phyloP scores from a whole-genome alignment of 768 basidiomycete species.

The Clitopilus passeckerianus region DNA sequence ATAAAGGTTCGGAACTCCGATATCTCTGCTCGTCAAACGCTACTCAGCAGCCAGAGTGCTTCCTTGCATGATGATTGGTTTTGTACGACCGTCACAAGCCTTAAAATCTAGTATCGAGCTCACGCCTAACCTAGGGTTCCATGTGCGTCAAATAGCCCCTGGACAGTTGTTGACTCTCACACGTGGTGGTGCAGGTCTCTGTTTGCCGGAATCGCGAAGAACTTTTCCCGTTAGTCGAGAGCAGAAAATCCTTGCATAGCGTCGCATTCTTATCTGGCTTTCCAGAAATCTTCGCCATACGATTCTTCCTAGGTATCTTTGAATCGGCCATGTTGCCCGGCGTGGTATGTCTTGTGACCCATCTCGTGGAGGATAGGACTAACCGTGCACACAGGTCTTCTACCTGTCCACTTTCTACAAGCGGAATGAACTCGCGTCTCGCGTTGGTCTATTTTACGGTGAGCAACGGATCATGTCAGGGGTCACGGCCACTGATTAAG shows the following conservation, averaged over 20 bases:
- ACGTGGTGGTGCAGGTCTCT: conserved; percentile 29
- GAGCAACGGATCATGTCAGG: background rate
- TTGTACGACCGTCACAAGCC: too few species aligned
- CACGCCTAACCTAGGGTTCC: conserved; percentile 23
- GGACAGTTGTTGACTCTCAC: background rate
- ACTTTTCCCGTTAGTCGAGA: conserved; percentile 32
- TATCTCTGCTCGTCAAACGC: conserved; percentile 43
- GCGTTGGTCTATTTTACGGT: conserved; percentile 47
- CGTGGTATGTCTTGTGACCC: conserved; percentile 20
- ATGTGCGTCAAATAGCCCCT: conserved; percentile 23
- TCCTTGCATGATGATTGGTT: conserved; percentile 46
- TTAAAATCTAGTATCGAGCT: background rate
- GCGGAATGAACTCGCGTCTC: conserved; percentile 44
- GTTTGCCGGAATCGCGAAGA: conserved; percentile 37
- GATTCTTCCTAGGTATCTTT: conserved; percentile 46
- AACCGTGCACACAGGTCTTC: conserved; percentile 27
- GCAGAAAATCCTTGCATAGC: background rate
- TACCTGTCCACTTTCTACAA: conserved; percentile 51
- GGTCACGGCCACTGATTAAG: background rate
- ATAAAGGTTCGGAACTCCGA: conserved; percentile 41
- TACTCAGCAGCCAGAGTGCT: conserved; percentile 42
- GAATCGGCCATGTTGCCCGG: conserved; percentile 47
- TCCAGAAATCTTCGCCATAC: conserved; percentile 40
- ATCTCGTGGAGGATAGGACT: background rate
- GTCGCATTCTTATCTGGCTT: background rate